Evolutionary conservation across 495 filamentous ascomycete species (phyloP).

Genomic region (Tuber indicum): DNA sequence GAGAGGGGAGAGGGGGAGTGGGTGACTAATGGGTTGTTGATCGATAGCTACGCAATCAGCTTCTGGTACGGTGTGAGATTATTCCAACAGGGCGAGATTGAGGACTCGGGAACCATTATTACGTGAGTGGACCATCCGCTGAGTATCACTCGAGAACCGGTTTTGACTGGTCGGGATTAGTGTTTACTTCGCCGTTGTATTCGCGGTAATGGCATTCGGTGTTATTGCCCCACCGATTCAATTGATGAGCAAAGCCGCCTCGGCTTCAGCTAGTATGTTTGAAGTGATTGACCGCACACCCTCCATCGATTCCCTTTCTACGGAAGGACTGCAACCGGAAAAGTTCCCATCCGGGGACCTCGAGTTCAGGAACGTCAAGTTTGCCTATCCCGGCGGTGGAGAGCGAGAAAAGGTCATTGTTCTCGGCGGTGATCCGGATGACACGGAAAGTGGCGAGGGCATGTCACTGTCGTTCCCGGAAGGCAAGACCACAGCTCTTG

Average conservation of each 20-base stretch:
- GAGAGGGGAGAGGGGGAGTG: not conserved
- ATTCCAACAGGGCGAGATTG: conserved; percentile 44
- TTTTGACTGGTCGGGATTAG: conserved; percentile 26
- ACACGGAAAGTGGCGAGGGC: conserved; percentile 59
- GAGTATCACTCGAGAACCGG: not conserved
- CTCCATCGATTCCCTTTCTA: conserved; percentile 46
- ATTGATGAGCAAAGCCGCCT: conserved; percentile 50
- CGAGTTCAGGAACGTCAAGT: conserved; percentile 54
- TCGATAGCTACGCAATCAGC: conserved; percentile 44
- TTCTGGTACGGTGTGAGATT: conserved; percentile 47
- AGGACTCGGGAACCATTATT: conserved; percentile 48
- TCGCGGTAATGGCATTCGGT: conserved; percentile 50
- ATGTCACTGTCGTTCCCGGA: conserved; percentile 79
- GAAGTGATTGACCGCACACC: conserved; percentile 52
- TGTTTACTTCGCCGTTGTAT: conserved; percentile 55
- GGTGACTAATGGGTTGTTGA: conserved; percentile 15
- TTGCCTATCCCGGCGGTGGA: conserved; percentile 53
- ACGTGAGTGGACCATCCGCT: conserved; percentile 44
- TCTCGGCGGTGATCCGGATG: conserved; percentile 51
- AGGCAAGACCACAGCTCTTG: conserved; percentile 82
- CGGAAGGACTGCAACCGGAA: conserved; percentile 46
- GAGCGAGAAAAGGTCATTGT: conserved; percentile 27
- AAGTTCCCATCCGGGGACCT: conserved; percentile 53
- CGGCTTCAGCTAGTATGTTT: conserved; percentile 53
- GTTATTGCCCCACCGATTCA: conserved; percentile 51